Conservation (phyloP, 2,329 filamentous ascomycete species). For the Arthrinium puccinioides region DNA sequence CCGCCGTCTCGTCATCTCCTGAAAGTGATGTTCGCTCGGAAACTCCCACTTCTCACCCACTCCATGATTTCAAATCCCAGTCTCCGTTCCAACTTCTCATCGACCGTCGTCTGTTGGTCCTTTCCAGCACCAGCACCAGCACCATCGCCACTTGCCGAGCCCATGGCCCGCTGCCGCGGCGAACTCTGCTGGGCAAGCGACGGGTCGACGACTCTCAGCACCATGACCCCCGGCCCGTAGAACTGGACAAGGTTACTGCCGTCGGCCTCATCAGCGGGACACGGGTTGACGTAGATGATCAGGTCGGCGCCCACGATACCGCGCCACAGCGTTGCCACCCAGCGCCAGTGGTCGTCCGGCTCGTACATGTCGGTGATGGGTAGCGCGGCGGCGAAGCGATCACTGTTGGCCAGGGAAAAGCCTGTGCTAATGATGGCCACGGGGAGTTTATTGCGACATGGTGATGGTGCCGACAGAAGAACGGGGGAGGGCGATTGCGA, state of each 20-base stretch:
- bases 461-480: slow-evolving; percentile 5
- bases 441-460: slow-evolving; percentile 41
- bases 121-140: neutral
- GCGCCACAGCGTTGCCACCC: slow-evolving; percentile 92
- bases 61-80: slow-evolving; percentile 85
- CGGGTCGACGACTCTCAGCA: slow-evolving; percentile 39
- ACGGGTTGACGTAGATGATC: slow-evolving; percentile 56
- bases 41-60: slow-evolving; percentile 47
- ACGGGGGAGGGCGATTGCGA: neutral
- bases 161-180: neutral
- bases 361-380: slow-evolving; percentile 72
- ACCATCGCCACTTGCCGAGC: neutral
- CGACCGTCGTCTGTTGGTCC: slow-evolving; percentile 28
- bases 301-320: slow-evolving; percentile 77
- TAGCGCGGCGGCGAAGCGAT: slow-evolving; percentile 65
- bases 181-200: slow-evolving; percentile 9
- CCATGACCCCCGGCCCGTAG: slow-evolving; percentile 43
- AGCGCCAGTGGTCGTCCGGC: slow-evolving; percentile 91
- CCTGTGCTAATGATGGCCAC: slow-evolving; percentile 70
- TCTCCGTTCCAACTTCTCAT: slow-evolving; percentile 64
- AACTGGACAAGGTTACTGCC: slow-evolving; percentile 47
- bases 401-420: slow-evolving; percentile 73
- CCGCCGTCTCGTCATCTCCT: too few species aligned
- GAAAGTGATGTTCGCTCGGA: too few species aligned
- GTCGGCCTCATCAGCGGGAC: slow-evolving; percentile 6